Conservation (phyloP, 345 rosid genomes). For the Dipteronia sinensis region DNA sequence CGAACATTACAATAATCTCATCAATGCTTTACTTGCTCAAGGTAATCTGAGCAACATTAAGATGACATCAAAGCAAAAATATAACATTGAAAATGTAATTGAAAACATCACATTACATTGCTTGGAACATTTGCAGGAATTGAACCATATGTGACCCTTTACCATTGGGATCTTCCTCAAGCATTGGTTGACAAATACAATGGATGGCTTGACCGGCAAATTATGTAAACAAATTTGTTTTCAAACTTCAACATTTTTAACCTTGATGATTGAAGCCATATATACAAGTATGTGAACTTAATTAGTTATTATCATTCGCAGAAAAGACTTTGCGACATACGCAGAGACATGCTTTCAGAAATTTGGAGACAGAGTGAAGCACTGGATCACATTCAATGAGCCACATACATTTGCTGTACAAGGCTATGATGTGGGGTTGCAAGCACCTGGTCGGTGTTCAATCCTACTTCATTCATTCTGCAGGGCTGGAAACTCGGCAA, state of each 20-base stretch:
- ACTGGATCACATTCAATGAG: constrained; percentile 94
- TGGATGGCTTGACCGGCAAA: constrained; percentile 78
- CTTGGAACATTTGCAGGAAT: constrained; percentile 53
- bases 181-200: constrained; percentile 73
- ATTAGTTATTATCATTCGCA: constrained; percentile 23
- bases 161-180: constrained; percentile 99
- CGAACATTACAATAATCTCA: constrained; percentile 85
- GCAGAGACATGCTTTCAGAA: constrained; percentile 84
- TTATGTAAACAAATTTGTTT: constrained; percentile 54
- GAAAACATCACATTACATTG: not conserved
- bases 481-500: constrained; percentile 77
- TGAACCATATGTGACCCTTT: constrained; percentile 83
- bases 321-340: constrained; percentile 74
- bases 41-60: constrained; percentile 34
- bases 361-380: constrained; percentile 92
- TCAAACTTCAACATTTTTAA: not conserved
- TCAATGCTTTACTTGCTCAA: constrained; percentile 73
- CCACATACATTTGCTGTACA: constrained; percentile 83
- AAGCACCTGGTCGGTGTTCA: constrained; percentile 89
- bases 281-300: not conserved
- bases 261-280: not conserved
- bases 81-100: not conserved
- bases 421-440: constrained; percentile 87
- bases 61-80: not conserved
- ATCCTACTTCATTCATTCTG: constrained; percentile 65